These are phyloP conservation scores for Saraca asoca DNA, from an alignment of 331 rosid genomes.

Conservation along the genomic window DNA sequence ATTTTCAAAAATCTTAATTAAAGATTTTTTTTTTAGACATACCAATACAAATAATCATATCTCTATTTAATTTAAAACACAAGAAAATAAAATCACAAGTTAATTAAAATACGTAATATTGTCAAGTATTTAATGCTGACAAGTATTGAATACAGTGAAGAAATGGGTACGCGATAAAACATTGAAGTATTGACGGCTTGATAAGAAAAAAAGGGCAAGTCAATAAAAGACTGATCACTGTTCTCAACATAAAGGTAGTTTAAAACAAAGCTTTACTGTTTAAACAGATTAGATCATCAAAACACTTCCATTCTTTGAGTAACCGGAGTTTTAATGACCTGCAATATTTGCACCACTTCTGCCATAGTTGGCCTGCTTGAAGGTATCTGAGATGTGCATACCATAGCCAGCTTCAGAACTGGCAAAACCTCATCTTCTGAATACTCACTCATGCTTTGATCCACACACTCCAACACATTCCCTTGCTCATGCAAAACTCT, in stretches of 20 bases:
- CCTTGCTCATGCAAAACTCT: conserved; percentile 77
- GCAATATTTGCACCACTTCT: conserved; percentile 87
- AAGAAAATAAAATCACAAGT: too few species aligned
- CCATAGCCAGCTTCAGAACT: conserved; percentile 80
- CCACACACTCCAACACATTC: conserved; percentile 40
- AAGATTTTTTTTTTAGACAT: too few species aligned
- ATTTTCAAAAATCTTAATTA: too few species aligned
- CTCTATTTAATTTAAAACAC: too few species aligned
- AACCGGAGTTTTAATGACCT: conserved; percentile 80
- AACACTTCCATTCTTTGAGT: conserved; percentile 67
- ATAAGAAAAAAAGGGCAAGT: too few species aligned
- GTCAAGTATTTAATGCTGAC: too few species aligned
- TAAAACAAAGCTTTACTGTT: neutral
- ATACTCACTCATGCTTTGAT: conserved; percentile 50
- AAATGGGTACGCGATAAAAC: too few species aligned
- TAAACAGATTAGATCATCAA: conserved; percentile 16
- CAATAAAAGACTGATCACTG: too few species aligned
- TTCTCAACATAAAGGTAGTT: conserved; percentile 10
- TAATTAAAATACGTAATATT: too few species aligned
- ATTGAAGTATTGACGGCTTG: too few species aligned
- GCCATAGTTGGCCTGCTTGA: conserved; percentile 92
- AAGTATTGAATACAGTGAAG: too few species aligned
- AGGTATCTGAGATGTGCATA: conserved; percentile 87
- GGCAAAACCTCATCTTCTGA: conserved; percentile 90
- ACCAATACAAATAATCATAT: too few species aligned